Percentiles rank a stretch among this genome's conserved stretches.
Evolutionary conservation across 177 flowering plant species (phyloP).

Genomic region (Tripterygium wilfordii): DNA sequence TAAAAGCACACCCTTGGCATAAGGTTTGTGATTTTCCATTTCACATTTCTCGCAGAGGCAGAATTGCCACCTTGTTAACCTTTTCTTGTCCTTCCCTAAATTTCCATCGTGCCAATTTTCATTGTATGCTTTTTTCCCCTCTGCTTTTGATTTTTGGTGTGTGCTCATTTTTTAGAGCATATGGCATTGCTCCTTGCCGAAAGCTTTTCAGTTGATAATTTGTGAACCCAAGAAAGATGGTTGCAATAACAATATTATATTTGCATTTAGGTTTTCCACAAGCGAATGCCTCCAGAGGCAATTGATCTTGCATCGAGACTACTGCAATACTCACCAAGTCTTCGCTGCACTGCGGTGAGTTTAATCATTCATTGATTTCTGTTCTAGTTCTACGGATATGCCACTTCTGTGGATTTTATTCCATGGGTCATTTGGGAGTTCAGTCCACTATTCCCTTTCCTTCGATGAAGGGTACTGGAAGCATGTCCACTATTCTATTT

Average conservation of each 20-base stretch:
- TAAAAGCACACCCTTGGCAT: slow-evolving; percentile 58
- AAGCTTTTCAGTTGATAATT: too few relatives aligned
- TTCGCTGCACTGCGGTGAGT: slow-evolving; percentile 59
- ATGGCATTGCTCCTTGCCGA: too few relatives aligned
- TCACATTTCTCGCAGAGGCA: too few relatives aligned
- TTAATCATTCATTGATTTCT: background rate
- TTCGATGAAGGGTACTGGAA: too few relatives aligned
- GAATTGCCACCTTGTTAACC: background rate
- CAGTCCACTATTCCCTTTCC: too few relatives aligned
- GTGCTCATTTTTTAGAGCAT: too few relatives aligned
- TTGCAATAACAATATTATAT: background rate
- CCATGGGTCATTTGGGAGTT: too few relatives aligned
- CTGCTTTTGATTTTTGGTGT: background rate
- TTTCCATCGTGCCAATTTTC: too few relatives aligned
- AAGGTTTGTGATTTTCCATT: slow-evolving; percentile 27
- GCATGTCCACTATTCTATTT: too few relatives aligned
- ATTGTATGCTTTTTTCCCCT: background rate
- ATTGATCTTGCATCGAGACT: slow-evolving; percentile 60
- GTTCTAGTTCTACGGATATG: background rate
- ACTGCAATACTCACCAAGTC: slow-evolving; percentile 60
- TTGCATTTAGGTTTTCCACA: slow-evolving; percentile 42
- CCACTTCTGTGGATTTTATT: background rate
- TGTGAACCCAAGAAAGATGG: too few relatives aligned
- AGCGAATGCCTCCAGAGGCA: slow-evolving; percentile 68
- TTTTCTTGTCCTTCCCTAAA: background rate